Base-by-base conservation (phyloP, 257 asterid genomes). In the Salvia splendens region DNA sequence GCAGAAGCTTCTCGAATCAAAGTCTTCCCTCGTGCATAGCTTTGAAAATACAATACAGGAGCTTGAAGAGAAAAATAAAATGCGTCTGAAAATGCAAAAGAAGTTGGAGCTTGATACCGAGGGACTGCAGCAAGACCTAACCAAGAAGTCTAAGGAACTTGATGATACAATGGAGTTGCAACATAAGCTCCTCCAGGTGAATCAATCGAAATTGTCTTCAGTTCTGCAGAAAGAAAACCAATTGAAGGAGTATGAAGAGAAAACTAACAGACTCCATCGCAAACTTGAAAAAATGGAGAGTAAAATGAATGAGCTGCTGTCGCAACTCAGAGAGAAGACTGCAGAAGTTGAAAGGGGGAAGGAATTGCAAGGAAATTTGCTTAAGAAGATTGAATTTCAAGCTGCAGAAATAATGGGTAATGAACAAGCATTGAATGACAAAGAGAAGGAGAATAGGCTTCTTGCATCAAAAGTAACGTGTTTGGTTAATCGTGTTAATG, bases 61-160 rank as follows among this genome's bases (percentile, higher is more conserved):
- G 75, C 87, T 81, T 56, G 84, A 73, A 76, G 82, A 67, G 38
- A 79, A 76, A 69, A 73, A 75, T 73, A 4, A n/a, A 52, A 72
- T 68, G 79, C 86, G 79, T 73, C 52, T 69, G 78, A 79, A 75
- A 69, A 82, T 55, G 65, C 78, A 72, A 78, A 74, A 55, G 60
- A 68, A 68, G 77, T 63, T 80, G 64, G 86, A 79, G 84, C 61
- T 64, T 64, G 95, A 83, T 64, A 79, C 52, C 62, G 85, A 70
- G 70, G 79, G 79, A 54, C 67, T 89, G 77, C 77, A 65, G 61
- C 61, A 38, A 52, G 88, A 81, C 78, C 75, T 86, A 52, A 77
- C 59, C 75, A 78, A 71, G 74, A 88, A 85, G 81, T 75, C 84
- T 11, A 71, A 61, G 80, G 95, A 87, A 79, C 81, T 80, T 71